A percentile compares a stretch with the other conserved stretches of the same genome.
Conservation (phyloP, 2,329 filamentous ascomycete species). For the Escovopsis sp. region DNA sequence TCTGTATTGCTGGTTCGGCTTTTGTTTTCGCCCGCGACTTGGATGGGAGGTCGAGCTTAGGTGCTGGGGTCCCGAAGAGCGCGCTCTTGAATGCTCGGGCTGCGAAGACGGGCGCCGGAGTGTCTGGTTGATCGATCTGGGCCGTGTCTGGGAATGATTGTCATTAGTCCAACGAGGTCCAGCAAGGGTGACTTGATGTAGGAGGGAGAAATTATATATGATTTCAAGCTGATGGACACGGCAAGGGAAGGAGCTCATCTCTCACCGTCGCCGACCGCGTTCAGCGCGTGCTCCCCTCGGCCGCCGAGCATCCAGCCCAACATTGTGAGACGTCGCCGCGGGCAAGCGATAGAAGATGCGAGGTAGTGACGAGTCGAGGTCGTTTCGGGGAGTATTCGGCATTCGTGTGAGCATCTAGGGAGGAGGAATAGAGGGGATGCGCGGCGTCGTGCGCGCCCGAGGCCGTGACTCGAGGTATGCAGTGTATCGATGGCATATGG, state of each 20-base stretch:
- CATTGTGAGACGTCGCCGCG: slow-evolving; percentile 24
- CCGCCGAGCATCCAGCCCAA: slow-evolving; percentile 45
- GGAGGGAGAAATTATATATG: too few species aligned
- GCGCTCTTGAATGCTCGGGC: slow-evolving; percentile 50
- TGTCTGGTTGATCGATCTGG: slow-evolving; percentile 44
- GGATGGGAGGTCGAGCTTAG: slow-evolving; percentile 19
- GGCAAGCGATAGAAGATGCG: neutral
- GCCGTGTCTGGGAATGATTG: slow-evolving; percentile 21
- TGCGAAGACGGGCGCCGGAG: slow-evolving; percentile 51
- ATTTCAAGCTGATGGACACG: neutral
- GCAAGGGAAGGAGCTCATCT: slow-evolving; percentile 4
- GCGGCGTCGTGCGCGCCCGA: neutral
- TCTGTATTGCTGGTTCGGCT: slow-evolving; percentile 1
- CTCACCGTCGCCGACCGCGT: slow-evolving; percentile 17
- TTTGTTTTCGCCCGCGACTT: slow-evolving; percentile 11
- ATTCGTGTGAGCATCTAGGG: neutral
- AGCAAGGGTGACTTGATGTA: too few species aligned
- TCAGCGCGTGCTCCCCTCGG: slow-evolving; percentile 25
- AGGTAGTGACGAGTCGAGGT: neutral
- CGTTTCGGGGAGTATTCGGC: neutral
- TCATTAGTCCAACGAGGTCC: neutral
- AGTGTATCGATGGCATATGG: too few species aligned
- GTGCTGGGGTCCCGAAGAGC: slow-evolving; percentile 44
- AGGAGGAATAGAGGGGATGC: neutral
- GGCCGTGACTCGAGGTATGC: too few species aligned